Conservation (phyloP, 2,329 filamentous ascomycete genomes). For the Calonectria fujianensis region DNA sequence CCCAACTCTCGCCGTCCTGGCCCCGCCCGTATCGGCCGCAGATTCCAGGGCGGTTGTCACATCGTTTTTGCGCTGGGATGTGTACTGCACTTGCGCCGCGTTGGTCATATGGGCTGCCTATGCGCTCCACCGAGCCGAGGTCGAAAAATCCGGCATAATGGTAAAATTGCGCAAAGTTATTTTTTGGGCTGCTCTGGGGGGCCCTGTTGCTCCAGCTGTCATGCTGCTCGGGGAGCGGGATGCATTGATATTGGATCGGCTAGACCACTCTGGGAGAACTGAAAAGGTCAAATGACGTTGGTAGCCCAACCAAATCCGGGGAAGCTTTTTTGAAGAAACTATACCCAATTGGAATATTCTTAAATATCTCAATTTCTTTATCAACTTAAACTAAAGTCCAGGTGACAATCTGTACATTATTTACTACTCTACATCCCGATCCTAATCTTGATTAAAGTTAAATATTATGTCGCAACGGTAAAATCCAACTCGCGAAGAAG, state of each 20-base stretch:
- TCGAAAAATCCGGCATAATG: background rate
- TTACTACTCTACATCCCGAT: background rate
- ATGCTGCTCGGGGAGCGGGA: slow-evolving; percentile 47
- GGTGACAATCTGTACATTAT: background rate
- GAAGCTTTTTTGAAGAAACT: background rate
- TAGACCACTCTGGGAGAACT: slow-evolving; percentile 1
- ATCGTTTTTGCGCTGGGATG: slow-evolving; percentile 49
- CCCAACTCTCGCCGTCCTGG: slow-evolving; percentile 43
- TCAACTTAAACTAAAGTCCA: background rate
- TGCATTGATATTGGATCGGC: slow-evolving; percentile 16
- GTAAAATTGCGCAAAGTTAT: background rate
- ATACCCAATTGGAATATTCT: background rate
- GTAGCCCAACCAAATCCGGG: background rate
- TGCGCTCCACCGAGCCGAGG: slow-evolving; percentile 30
- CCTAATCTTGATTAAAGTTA: background rate
- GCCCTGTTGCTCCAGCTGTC: slow-evolving; percentile 46
- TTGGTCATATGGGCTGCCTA: slow-evolving; percentile 47
- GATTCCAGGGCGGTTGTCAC: slow-evolving; percentile 45
- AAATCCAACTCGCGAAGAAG: slow-evolving; percentile 12
- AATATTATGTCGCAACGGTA: background rate
- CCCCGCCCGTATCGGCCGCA: slow-evolving; percentile 34
- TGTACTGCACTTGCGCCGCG: slow-evolving; percentile 47
- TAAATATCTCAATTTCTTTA: background rate
- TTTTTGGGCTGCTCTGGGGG: slow-evolving; percentile 39
- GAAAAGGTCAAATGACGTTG: slow-evolving; percentile 36